These are phyloP conservation scores for Chlorella sp. DNA, from an alignment of 139 green algal genomes.

Conservation along the genomic window DNA sequence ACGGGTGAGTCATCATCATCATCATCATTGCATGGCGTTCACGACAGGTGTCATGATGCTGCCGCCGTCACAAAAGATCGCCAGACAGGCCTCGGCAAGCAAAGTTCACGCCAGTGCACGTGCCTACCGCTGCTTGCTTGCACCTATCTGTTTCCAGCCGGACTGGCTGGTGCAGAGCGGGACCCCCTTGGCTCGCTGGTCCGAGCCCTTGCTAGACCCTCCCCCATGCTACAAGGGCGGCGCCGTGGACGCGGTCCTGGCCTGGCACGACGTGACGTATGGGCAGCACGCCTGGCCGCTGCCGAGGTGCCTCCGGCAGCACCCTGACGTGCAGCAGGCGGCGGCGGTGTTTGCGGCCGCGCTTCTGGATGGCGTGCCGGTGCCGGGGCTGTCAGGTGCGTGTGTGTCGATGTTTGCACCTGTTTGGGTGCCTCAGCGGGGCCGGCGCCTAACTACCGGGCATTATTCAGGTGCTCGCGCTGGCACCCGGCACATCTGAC, in stretches of 20 bases:
- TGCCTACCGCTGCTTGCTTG: not conserved
- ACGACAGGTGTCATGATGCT: too few relatives aligned
- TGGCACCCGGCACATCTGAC: too few relatives aligned
- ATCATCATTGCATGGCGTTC: too few relatives aligned
- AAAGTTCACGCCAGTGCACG: not conserved
- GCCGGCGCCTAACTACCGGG: not conserved
- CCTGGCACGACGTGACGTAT: slow-evolving; percentile 63
- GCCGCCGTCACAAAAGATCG: too few relatives aligned
- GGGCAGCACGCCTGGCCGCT: slow-evolving; percentile 76
- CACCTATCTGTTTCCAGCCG: slow-evolving; percentile 14
- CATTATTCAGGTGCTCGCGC: too few relatives aligned
- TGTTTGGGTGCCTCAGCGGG: not conserved
- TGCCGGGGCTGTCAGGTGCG: slow-evolving; percentile 32
- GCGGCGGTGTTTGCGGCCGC: slow-evolving; percentile 69
- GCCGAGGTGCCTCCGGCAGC: slow-evolving; percentile 38
- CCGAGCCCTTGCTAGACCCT: slow-evolving; percentile 47
- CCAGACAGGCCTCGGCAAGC: too few relatives aligned
- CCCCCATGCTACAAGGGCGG: slow-evolving; percentile 45
- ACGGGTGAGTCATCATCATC: too few relatives aligned
- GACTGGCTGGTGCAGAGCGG: slow-evolving; percentile 42
- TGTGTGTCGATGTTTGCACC: not conserved
- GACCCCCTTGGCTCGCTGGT: slow-evolving; percentile 51
- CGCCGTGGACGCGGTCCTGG: slow-evolving; percentile 59
- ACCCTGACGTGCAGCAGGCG: slow-evolving; percentile 31
- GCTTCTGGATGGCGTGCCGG: slow-evolving; percentile 70